Percentiles rank a stretch among this genome's conserved stretches.
These are phyloP conservation scores for Globisporangium polare DNA, from an alignment of 352 stramenopile genomes.

Conservation along the genomic window DNA sequence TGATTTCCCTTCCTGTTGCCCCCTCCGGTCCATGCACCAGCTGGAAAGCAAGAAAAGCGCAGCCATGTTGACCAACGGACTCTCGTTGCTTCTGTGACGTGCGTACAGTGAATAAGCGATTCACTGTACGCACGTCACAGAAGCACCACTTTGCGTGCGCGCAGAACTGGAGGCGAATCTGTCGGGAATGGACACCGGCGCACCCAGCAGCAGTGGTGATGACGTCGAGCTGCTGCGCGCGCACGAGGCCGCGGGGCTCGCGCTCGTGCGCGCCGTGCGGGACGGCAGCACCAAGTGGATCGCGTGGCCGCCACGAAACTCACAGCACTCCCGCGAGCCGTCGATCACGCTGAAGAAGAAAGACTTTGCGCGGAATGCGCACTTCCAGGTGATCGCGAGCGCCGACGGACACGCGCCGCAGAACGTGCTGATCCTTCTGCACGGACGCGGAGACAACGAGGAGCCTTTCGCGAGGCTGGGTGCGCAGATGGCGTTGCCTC, in stretches of 20 bases:
- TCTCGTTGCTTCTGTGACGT: neutral
- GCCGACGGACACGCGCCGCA: constrained; percentile 25
- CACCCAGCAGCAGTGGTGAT: neutral
- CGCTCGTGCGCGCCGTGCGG: constrained; percentile 16
- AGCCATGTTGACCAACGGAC: neutral
- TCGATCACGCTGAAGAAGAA: constrained; percentile 16
- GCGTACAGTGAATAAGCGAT: neutral
- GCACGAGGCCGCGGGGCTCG: constrained; percentile 24
- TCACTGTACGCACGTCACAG: too few relatives aligned
- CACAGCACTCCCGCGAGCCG: constrained; percentile 1
- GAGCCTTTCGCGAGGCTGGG: constrained; percentile 45
- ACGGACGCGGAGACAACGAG: constrained; percentile 58
- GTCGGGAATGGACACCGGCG: neutral
- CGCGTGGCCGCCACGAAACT: constrained; percentile 11
- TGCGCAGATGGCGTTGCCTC: constrained; percentile 50
- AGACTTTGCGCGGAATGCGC: constrained; percentile 12
- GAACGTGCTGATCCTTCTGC: constrained; percentile 60
- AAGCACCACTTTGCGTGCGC: too few relatives aligned
- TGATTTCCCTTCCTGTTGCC: neutral
- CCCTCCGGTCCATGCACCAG: neutral
- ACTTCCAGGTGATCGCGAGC: constrained; percentile 26
- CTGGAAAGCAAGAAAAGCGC: constrained; percentile 1
- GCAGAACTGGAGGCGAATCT: neutral
- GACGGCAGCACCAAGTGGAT: constrained; percentile 23
- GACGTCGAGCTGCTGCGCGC: constrained; percentile 16